Conservation (phyloP, 371 early-diverging fungal genomes). For the Coemansia sp. region DNA sequence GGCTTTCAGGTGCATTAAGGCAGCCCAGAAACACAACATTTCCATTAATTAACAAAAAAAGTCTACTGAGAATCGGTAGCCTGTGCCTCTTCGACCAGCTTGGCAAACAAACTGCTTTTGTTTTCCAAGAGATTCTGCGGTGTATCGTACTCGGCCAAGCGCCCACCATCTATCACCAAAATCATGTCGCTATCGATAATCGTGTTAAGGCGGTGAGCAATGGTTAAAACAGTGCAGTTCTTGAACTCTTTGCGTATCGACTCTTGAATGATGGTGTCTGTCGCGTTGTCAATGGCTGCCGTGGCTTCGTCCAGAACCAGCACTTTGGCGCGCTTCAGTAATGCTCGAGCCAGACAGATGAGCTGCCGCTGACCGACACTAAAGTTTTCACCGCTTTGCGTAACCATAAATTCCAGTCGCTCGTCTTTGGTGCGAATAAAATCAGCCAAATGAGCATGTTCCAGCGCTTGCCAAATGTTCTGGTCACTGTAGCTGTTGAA, state of each 20-base stretch:
- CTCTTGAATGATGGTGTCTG: constrained; percentile 65
- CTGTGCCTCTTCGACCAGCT: constrained; percentile 42
- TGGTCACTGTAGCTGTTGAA: constrained; percentile 53
- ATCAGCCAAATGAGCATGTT: constrained; percentile 67
- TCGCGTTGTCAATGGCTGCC: constrained; percentile 64
- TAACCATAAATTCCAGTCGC: constrained; percentile 40
- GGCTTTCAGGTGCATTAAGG: too few relatives aligned
- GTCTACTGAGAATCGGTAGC: too few relatives aligned
- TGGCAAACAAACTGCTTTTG: constrained; percentile 56
- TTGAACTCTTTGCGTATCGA: constrained; percentile 61
- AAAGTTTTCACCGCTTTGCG: constrained; percentile 60
- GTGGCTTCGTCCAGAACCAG: constrained; percentile 79
- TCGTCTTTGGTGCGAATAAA: constrained; percentile 53
- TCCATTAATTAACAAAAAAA: too few relatives aligned
- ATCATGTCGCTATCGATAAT: constrained; percentile 70
- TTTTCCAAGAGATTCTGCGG: constrained; percentile 58
- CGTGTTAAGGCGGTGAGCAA: constrained; percentile 68
- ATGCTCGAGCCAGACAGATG: constrained; percentile 67
- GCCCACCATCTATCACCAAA: constrained; percentile 67
- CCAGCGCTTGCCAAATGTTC: constrained; percentile 82
- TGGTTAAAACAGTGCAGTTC: constrained; percentile 63
- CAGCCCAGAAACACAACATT: too few relatives aligned
- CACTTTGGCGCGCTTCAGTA: constrained; percentile 58
- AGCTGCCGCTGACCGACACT: constrained; percentile 77
- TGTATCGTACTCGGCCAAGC: constrained; percentile 63